Evolutionary conservation across 306 rosid species (phyloP).

Genomic region (Cucurbita moschata): DNA sequence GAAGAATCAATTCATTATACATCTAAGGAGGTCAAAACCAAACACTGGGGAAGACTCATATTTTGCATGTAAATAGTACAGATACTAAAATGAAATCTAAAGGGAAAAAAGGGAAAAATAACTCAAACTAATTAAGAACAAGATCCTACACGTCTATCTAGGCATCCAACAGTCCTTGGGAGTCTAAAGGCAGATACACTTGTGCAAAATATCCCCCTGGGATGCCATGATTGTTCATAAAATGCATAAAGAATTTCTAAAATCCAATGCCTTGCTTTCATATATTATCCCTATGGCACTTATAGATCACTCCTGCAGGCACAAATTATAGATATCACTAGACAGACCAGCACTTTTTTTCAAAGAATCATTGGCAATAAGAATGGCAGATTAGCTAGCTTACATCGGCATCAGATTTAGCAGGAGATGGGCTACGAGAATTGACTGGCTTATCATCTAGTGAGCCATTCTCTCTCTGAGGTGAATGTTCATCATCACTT

Average conservation of each 20-base stretch:
- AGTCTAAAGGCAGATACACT: conserved; percentile 2
- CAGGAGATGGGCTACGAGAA: conserved; percentile 50
- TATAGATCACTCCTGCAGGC: conserved; percentile 7
- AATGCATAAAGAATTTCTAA: neutral
- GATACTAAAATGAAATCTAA: neutral
- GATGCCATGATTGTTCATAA: conserved; percentile 1
- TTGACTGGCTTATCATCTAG: conserved; percentile 20
- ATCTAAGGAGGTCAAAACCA: neutral
- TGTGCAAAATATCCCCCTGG: neutral
- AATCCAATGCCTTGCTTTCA: neutral
- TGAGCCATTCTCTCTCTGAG: conserved; percentile 26
- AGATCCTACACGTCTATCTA: conserved; percentile 1
- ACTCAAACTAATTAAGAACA: neutral
- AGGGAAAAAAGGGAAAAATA: neutral
- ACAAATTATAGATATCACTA: neutral
- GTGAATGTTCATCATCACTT: conserved; percentile 29
- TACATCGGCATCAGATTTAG: conserved; percentile 43
- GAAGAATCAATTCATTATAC: neutral
- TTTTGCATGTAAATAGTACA: conserved; percentile 2
- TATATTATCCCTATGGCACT: neutral
- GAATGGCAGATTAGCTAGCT: conserved; percentile 14
- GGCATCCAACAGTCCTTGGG: neutral
- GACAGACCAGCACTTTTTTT: neutral
- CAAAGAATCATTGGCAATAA: neutral
- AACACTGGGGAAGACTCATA: neutral